Conservation (phyloP, 2,329 filamentous ascomycete genomes). For the Ascochyta viciae-villosae region DNA sequence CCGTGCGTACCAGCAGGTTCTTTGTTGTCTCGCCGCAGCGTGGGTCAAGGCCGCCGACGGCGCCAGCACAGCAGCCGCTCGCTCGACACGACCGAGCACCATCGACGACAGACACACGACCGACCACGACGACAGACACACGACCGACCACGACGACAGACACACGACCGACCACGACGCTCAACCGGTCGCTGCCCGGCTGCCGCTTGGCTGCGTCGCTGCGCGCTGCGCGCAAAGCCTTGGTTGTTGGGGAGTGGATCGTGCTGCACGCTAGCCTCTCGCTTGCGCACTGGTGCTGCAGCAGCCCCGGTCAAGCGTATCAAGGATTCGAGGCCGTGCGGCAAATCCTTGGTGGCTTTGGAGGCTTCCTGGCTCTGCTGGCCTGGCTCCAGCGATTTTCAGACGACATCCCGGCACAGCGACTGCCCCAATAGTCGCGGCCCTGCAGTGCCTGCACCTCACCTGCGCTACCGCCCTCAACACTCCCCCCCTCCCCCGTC, state of each 20-base stretch:
- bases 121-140: too few species aligned
- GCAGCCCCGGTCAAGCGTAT: conserved; percentile 4
- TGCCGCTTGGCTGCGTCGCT: conserved; percentile 36
- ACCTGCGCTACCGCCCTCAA: conserved; percentile 45
- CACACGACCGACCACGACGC: too few species aligned
- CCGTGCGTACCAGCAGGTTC: conserved; percentile 20
- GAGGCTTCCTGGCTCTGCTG: conserved; percentile 14
- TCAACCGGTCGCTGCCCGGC: conserved; percentile 31
- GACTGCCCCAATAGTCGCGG: conserved; percentile 42
- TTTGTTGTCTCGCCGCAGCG: conserved; percentile 11
- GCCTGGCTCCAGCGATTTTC: conserved; percentile 37
- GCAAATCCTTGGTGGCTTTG: conserved; percentile 24
- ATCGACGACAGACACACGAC: too few species aligned
- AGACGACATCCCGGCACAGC: conserved; percentile 36
- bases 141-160: too few species aligned
- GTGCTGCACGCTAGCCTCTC: conserved; percentile 35
- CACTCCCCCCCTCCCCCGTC: conserved; percentile 31
- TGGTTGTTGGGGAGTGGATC: conserved; percentile 44
- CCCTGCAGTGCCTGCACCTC: conserved; percentile 28
- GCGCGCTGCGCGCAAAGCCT: conserved; percentile 34
- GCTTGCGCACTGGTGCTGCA: conserved; percentile 39
- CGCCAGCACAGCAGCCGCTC: conserved; percentile 6
- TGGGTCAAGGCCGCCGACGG: conserved; percentile 10
- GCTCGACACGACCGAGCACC: neutral
- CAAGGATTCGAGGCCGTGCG: conserved; percentile 14